Percentiles rank a stretch among this genome's conserved stretches.
Evolutionary conservation across 352 stramenopile species (phyloP).

Genomic region (Stephanocyclus meneghinianus): DNA sequence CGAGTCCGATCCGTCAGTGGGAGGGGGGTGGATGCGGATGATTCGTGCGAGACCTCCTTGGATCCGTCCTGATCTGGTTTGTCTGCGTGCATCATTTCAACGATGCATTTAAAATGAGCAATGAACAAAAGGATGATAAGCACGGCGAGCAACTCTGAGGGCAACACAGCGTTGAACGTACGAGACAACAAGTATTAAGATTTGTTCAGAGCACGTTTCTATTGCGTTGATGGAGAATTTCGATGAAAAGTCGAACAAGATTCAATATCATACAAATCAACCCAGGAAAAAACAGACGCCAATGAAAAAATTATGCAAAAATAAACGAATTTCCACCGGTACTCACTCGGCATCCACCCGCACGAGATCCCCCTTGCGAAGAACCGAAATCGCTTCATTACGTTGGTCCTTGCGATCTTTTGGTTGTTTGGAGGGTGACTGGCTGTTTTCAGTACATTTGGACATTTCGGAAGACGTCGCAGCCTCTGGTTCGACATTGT

Average conservation of each 20-base stretch:
- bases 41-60: slow-evolving; percentile 51
- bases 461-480: background rate
- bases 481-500: background rate
- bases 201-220: too few relatives aligned
- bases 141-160: too few relatives aligned
- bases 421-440: background rate
- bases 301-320: background rate
- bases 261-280: background rate
- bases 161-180: too few relatives aligned
- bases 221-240: too few relatives aligned
- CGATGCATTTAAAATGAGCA: background rate
- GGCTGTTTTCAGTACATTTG: background rate
- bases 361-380: slow-evolving; percentile 13
- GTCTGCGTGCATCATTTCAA: background rate
- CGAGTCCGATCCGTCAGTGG: background rate
- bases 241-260: too few relatives aligned
- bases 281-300: background rate
- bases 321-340: background rate
- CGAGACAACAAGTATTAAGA: too few relatives aligned
- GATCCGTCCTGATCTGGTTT: slow-evolving; percentile 46
- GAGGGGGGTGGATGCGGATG: slow-evolving; percentile 4
- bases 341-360: slow-evolving; percentile 4
- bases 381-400: background rate
- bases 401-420: background rate
- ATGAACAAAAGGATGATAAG: too few relatives aligned